Evolutionary conservation across 129 eudicot genomes (phyloP), one percentile per base, ranked within the genome.

Genomic region (Centella asiatica): DNA sequence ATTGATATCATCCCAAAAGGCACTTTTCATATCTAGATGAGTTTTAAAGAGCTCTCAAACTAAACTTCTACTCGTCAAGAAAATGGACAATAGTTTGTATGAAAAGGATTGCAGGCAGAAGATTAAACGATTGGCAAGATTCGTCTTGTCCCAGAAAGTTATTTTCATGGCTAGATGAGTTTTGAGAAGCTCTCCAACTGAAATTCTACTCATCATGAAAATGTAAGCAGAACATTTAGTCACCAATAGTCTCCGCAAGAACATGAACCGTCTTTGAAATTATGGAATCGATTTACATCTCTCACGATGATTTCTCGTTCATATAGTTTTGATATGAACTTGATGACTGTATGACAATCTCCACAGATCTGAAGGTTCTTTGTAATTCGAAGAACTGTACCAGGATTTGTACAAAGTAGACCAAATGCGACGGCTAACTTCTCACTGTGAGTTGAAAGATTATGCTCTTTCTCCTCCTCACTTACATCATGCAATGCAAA

Each of bases 201-300:
- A 55, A 15, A 39, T 40, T 55, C 20, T 40, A 29, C 24, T 5
- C 18, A 42, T 13, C 15, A 42, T 17, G 47, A 31, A 31, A 10
- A 44, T 13, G 8, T 4, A 47, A 48, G 23, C 59, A 31, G 17
- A 9, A 33, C 23, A 31, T 49, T 45, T 31, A 19, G 50, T 50
- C 34, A 85, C 97, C 95, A 89, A 66, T 77, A 85, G 55, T 85
- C 95, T 64, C 87, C 80, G 50, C 97, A 89, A 20, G 94, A 86
- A 66, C 97, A 90, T 26, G 47, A 51, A 3, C 95, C 95, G n/a
- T 81, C 72, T 62, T 64, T 72, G 51, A 90, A 80, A 60, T 81
- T 88, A 71, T 90, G 97, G 65, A 86, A 90, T 24, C 88, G 72
- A 60, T 82, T 83, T 15, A 81, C 71, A 72, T 90, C 95, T 72